Conservation (phyloP, 2,329 filamentous ascomycete genomes). For the Penicillium nordicum region DNA sequence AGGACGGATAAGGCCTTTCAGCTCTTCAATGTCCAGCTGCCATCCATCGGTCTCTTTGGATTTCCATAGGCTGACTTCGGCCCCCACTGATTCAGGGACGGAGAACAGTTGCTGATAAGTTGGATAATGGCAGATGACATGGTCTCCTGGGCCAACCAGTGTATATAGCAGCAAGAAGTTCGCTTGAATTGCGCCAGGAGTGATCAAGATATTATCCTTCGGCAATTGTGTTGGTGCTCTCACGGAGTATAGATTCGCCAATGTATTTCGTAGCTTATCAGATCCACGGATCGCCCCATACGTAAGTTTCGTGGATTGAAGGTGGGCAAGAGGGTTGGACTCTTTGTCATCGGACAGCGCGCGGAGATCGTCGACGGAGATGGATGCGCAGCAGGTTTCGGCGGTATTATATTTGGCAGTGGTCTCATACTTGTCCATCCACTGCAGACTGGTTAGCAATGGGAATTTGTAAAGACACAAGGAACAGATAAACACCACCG, state of each 20-base stretch:
- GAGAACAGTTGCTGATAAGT: conserved; percentile 82
- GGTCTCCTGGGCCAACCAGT: conserved; percentile 70
- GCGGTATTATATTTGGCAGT: conserved; percentile 55
- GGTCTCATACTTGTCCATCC: conserved; percentile 56
- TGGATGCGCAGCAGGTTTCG: conserved; percentile 56
- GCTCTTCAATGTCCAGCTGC: conserved; percentile 62
- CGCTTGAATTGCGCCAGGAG: conserved; percentile 76
- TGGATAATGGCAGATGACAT: conserved; percentile 82
- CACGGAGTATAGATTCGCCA: conserved; percentile 63
- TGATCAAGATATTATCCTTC: conserved; percentile 67
- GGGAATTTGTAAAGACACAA: neutral
- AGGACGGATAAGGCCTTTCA: conserved; percentile 58
- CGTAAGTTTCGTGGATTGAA: conserved; percentile 57
- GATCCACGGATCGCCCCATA: conserved; percentile 74
- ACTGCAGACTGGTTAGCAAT: conserved; percentile 36
- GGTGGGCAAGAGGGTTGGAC: conserved; percentile 42
- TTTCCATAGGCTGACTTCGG: conserved; percentile 74
- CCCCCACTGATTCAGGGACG: conserved; percentile 69
- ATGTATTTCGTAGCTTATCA: conserved; percentile 58
- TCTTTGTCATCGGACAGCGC: conserved; percentile 53
- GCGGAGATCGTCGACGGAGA: conserved; percentile 53
- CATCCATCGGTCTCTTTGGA: conserved; percentile 63
- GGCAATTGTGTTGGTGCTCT: conserved; percentile 49
- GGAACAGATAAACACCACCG: neutral
- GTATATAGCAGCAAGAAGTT: conserved; percentile 75